Conservation (phyloP, 208 protist species). For the Trypanosoma avium region DNA sequence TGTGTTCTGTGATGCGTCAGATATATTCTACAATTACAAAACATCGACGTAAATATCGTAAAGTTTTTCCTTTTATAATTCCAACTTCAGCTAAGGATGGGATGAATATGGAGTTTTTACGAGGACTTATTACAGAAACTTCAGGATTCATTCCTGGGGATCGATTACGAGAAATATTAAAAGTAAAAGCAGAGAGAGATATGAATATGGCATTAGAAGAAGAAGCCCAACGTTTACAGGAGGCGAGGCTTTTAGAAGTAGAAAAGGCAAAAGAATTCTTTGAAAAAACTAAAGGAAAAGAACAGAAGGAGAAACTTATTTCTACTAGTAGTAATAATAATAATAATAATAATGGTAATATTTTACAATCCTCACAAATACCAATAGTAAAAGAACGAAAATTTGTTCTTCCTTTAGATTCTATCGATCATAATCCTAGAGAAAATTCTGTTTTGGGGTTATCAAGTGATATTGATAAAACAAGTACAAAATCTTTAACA, state of each 20-base stretch:
- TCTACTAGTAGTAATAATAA: background rate
- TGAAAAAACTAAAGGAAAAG: constrained; percentile 17
- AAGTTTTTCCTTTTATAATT: constrained; percentile 87
- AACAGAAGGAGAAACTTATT: background rate
- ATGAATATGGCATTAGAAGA: constrained; percentile 51
- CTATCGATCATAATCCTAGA: background rate
- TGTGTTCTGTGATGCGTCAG: constrained; percentile 88
- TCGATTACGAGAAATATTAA: constrained; percentile 67
- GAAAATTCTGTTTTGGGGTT: too few species aligned
- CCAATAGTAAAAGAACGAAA: constrained; percentile 22
- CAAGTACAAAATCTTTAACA: background rate
- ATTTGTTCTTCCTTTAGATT: constrained; percentile 21
- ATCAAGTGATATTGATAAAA: background rate
- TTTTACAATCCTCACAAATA: too few species aligned
- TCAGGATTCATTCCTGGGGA: constrained; percentile 86
- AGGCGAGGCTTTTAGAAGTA: constrained; percentile 40
- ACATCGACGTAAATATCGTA: constrained; percentile 82
- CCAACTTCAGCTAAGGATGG: constrained; percentile 82
- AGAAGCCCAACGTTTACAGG: constrained; percentile 57
- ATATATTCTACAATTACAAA: constrained; percentile 86
- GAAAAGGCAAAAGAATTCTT: constrained; percentile 46
- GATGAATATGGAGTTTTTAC: constrained; percentile 82
- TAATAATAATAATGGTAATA: constrained; percentile 5
- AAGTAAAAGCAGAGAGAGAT: constrained; percentile 41
- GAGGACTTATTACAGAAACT: constrained; percentile 85